Conservation (phyloP, 2,329 filamentous ascomycete species). For the Colletotrichum agaves region DNA sequence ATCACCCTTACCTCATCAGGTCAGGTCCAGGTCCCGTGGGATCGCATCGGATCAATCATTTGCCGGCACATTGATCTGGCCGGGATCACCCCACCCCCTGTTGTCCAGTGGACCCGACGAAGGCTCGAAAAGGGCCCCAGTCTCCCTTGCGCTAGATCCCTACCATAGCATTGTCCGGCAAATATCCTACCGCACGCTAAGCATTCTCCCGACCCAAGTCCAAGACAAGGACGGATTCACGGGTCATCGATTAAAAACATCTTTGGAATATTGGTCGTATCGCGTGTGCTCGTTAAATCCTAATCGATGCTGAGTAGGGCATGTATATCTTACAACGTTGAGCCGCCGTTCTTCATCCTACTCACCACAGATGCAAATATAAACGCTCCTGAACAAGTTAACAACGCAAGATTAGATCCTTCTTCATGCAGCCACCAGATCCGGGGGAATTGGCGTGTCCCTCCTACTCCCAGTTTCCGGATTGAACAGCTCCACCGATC, state of each 20-base stretch:
- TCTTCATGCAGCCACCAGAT: constrained; percentile 40
- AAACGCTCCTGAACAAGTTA: too few relatives aligned
- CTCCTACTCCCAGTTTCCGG: constrained; percentile 44
- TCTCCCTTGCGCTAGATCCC: background rate
- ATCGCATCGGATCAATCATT: background rate
- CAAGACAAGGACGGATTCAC: background rate
- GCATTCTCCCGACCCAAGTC: constrained; percentile 6
- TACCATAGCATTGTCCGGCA: background rate
- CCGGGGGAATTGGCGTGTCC: constrained; percentile 50
- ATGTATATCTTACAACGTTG: constrained; percentile 24
- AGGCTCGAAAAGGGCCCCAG: too few relatives aligned
- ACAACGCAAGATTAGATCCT: too few relatives aligned
- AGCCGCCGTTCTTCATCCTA: constrained; percentile 3
- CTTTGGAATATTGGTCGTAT: constrained; percentile 14
- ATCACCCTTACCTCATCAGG: constrained; percentile 12
- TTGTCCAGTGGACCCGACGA: too few relatives aligned
- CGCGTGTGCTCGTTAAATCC: constrained; percentile 30
- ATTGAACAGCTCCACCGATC: constrained; percentile 44
- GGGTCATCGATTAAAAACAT: constrained; percentile 5
- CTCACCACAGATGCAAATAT: background rate
- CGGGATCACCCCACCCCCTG: too few relatives aligned
- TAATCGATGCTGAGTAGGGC: constrained; percentile 18
- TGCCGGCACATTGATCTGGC: background rate
- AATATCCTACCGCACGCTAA: background rate
- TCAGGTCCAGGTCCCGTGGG: too few relatives aligned